phyloP scores from a whole-genome alignment of 2,329 filamentous ascomycete genomes.

The Calonectria fujianensis region DNA sequence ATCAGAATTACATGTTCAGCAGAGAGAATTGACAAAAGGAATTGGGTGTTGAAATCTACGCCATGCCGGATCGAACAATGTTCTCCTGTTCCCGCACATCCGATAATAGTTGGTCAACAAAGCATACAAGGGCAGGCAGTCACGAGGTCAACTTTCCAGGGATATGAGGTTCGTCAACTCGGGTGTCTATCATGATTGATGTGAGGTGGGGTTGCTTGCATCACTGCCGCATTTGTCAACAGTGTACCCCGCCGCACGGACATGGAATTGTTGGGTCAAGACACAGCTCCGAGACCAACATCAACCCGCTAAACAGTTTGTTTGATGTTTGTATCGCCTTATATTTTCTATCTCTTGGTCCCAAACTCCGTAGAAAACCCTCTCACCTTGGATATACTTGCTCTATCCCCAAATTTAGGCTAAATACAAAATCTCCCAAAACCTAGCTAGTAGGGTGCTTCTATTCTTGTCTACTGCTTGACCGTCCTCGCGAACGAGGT shows the following conservation, averaged over 20 bases:
- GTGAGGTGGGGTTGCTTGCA: constrained; percentile 16
- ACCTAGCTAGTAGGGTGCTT: constrained; percentile 46
- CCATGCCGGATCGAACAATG: too few species aligned
- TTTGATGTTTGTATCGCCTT: neutral
- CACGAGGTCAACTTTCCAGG: neutral
- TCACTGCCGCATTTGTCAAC: constrained; percentile 25
- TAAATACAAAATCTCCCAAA: constrained; percentile 45
- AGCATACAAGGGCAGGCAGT: constrained; percentile 9
- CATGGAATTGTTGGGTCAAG: neutral
- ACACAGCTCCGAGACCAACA: neutral
- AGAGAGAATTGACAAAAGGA: neutral
- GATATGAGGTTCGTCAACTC: constrained; percentile 2
- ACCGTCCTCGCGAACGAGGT: constrained; percentile 44
- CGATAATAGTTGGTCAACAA: neutral
- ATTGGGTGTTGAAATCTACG: neutral
- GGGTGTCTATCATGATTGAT: constrained; percentile 24
- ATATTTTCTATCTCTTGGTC: constrained; percentile 24
- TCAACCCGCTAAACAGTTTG: neutral
- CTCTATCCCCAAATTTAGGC: constrained; percentile 45
- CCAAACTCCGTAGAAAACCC: neutral
- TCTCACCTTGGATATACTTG: constrained; percentile 26
- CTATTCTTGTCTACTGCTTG: constrained; percentile 21
- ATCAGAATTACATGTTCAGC: neutral
- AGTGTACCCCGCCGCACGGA: constrained; percentile 17
- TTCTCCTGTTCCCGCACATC: neutral